These are phyloP conservation scores for Melampsora occidentalis DNA, from an alignment of 1,284 basidiomycete genomes.

Conservation along the genomic window DNA sequence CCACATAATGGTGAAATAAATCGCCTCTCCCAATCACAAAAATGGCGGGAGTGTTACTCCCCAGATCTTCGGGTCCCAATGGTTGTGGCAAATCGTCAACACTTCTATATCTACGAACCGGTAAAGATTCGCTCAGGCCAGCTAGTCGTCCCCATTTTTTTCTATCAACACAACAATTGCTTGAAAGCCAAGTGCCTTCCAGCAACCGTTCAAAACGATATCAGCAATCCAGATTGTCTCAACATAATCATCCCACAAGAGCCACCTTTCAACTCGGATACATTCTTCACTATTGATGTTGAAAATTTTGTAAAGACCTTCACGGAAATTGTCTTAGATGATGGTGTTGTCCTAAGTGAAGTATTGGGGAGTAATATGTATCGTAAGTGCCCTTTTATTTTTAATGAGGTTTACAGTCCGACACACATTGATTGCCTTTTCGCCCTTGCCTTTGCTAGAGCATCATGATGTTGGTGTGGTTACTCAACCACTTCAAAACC, in stretches of 20 bases:
- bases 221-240: background rate
- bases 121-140: background rate
- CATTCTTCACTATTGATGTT: background rate
- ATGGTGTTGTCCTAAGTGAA: background rate
- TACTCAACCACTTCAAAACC: slow-evolving; percentile 7
- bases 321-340: background rate
- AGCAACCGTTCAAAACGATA: background rate
- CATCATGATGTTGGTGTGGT: background rate
- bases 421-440: too few species aligned
- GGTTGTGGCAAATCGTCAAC: background rate
- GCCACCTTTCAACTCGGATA: background rate
- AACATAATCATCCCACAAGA: background rate
- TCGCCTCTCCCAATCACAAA: slow-evolving; percentile 6
- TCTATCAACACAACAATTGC: background rate
- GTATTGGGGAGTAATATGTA: background rate
- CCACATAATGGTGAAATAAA: background rate
- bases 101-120: slow-evolving; percentile 15
- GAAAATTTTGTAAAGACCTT: background rate
- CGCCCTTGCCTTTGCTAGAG: background rate
- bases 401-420: too few species aligned
- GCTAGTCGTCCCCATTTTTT: slow-evolving; percentile 1
- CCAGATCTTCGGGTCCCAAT: slow-evolving; percentile 2
- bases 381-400: background rate
- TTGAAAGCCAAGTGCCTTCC: background rate
- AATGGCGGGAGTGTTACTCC: slow-evolving; percentile 3